Base-by-base conservation (phyloP, 1,284 basidiomycete genomes). In the Ceraceosorus bombacis region DNA sequence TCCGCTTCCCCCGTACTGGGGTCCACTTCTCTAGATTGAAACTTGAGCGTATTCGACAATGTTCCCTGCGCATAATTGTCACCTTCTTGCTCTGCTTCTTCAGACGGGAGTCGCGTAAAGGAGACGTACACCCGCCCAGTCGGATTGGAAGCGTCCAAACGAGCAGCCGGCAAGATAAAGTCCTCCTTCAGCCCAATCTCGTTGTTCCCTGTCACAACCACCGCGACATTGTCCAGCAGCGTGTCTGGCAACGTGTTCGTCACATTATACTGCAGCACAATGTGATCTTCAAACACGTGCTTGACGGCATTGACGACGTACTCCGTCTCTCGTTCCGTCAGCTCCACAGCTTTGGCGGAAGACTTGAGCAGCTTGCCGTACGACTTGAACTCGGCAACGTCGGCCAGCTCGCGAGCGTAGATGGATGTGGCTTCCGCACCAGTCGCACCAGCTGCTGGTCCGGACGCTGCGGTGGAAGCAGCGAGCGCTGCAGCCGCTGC, bases 171-270 rank as follows among this genome's bases (percentile, higher is more conserved):
- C 62, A 98, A 89, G 74, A 97, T 95, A 77, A 96, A 97, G 78
- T 97, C 92, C 80, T 98, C 94, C 52, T 84, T 85, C 67, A 98
- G 80, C 1, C 86, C 87, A 12, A 82, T 81, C 43, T 80, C 79
- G 37, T 91, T 90, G 66, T 87, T 84, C 86, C 97, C 94, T 69
- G 91, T 83, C 9, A 98, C 89, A n/a, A 91, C 88, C 17, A 77
- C 72, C 9, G 67, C 71, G 15, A 95, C 90, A 70, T 93, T 86
- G 78, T 98, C 95, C 62, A 99, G 82, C 5, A 98, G 88, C 4
- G 90, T 93, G 78, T 99, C 95, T n/a, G 91, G 87, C 58, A 99
- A 83, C n/a, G 95, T 98, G 78, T 98, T 98, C 61, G 90, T 90
- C 55, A 98, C 86, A 80, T 97, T 96, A 85, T 91, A 97, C 88